phyloP scores from a whole-genome alignment of 352 stramenopile species.

The Pythium scleroteichum region DNA sequence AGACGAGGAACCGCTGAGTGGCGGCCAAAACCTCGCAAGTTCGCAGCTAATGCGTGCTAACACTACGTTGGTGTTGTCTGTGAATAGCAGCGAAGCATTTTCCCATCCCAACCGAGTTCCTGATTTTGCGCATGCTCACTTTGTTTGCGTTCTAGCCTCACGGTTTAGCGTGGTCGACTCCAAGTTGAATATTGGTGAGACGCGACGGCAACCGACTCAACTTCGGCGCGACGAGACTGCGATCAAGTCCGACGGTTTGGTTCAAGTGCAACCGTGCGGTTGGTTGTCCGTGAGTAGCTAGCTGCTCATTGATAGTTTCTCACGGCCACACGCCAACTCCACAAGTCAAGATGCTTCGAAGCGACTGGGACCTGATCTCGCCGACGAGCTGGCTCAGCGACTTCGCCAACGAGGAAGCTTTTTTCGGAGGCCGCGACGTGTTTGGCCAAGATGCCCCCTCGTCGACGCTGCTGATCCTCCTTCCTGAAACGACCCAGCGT shows the following conservation, averaged over 20 bases:
- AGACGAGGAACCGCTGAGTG: conserved; percentile 57
- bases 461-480: conserved; percentile 27
- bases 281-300: no score
- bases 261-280: no score
- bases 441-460: conserved; percentile 7
- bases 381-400: conserved; percentile 48
- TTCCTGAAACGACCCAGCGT: conserved; percentile 17
- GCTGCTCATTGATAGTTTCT: no score
- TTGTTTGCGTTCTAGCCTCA: no score
- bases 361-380: conserved; percentile 54
- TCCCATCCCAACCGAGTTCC: no score
- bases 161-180: no score
- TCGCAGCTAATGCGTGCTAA: conserved; percentile 28
- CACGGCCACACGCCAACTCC: no score
- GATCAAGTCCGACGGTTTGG: neutral
- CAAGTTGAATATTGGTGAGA: neutral
- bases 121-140: no score
- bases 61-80: no score
- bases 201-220: neutral
- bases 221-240: conserved; percentile 3
- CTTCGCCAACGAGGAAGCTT: conserved; percentile 50
- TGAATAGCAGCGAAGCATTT: no score
- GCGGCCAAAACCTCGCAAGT: conserved; percentile 72
- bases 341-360: conserved; percentile 42
- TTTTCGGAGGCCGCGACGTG: conserved; percentile 33